phyloP scores from a whole-genome alignment of 106 monocot species.

The Narthecium ossifragum region DNA sequence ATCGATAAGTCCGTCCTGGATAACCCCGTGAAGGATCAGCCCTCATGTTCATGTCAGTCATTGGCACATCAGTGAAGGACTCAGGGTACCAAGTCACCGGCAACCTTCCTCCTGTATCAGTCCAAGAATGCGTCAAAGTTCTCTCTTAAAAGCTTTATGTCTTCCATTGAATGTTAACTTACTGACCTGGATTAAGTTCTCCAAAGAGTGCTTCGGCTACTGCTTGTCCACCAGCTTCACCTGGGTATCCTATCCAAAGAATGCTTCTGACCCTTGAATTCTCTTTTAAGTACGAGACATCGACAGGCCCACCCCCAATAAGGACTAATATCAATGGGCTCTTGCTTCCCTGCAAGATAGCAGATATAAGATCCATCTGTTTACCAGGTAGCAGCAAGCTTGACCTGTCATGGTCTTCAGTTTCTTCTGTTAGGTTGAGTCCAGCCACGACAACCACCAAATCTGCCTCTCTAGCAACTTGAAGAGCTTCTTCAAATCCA shows the following conservation, averaged over 20 bases:
- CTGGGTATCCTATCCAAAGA: conserved; percentile 90
- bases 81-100: conserved; percentile 96
- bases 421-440: conserved; percentile 61
- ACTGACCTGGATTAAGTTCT: conserved; percentile 65
- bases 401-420: conserved; percentile 64
- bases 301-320: conserved; percentile 76
- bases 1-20: conserved; percentile 82
- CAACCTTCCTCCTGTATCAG: conserved; percentile 50
- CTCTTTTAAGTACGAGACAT: conserved; percentile 61
- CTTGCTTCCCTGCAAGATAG: conserved; percentile 33
- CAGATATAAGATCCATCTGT: conserved; percentile 52
- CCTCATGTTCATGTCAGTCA: conserved; percentile 93
- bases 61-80: conserved; percentile 69
- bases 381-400: conserved; percentile 81
- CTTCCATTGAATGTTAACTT: not conserved
- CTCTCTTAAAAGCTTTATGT: not conserved
- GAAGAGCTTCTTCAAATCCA: conserved; percentile 52
- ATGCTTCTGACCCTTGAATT: conserved; percentile 53
- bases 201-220: conserved; percentile 77
- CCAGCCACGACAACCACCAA: conserved; percentile 63
- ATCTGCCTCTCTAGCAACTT: conserved; percentile 45
- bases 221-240: conserved; percentile 71
- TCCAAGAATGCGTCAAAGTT: not conserved
- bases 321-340: conserved; percentile 70
- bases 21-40: conserved; percentile 61